Evolutionary conservation across 441 rosid genomes (phyloP), one percentile per base, ranked within the genome.

Genomic region (Biscutella laevigata): DNA sequence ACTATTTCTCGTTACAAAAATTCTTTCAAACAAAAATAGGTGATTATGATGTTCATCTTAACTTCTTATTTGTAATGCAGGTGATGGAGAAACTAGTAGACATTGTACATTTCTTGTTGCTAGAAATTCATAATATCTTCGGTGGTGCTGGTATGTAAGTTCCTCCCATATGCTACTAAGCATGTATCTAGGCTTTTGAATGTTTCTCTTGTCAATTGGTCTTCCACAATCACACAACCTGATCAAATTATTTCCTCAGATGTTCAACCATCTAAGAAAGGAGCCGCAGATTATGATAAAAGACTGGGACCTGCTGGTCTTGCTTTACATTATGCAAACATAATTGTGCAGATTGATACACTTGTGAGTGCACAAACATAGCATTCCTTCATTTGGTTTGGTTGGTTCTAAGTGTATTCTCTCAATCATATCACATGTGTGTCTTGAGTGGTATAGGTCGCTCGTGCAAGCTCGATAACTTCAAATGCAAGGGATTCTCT

Each of bases 61-160:
- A 36, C 17, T 2, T 24, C 53, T 59, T n/a, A 12, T 59, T 54
- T 68, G 57, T 29, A 27, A 60, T 61, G 24, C 74, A 83, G 90
- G 84, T 78, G 62, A 78, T 83, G 86, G 90, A 83, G 75, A 80
- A 80, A 64, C 79, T 83, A 35, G 90, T 80, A 25, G 90, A 80
- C 60, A 78, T 76, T 46, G 84, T 80, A 59, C 81, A 74, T 60
- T 74, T 62, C 65, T 67, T 82, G 70, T 74, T 77, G 46, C 75
- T 82, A 57, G 86, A 79, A 71, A 82, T 82, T 51, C 78, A 79
- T 48, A 48, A 28, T 57, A 58, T 53, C 24, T 77, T 82, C 8
- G 86, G 77, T 42, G 67, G 71, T 67, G 57, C 71, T 34, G 86
- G 89, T 82, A 75, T 36, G 78, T 66, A 73, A 56, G 64, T 46